These are phyloP conservation scores for Entomortierella lignicola DNA, from an alignment of 192 early-diverging fungal genomes.

Conservation along the genomic window DNA sequence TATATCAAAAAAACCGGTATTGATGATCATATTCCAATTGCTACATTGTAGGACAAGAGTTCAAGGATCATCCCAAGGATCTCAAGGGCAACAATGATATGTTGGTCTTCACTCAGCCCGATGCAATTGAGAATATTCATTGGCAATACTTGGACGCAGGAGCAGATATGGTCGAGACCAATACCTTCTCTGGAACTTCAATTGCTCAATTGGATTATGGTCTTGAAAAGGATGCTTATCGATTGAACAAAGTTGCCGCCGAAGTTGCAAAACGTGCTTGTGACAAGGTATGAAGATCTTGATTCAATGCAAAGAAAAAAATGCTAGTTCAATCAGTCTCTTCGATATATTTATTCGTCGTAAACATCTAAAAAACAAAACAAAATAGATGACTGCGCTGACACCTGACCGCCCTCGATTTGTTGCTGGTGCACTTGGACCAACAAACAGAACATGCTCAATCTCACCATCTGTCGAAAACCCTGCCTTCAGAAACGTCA, in stretches of 20 bases:
- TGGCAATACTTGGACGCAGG: slow-evolving; percentile 91
- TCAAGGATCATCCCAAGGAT: slow-evolving; percentile 86
- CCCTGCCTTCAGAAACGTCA: slow-evolving; percentile 92
- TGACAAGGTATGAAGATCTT: slow-evolving; percentile 61
- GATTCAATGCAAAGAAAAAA: too few species aligned
- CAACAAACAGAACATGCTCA: slow-evolving; percentile 95
- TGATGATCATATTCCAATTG: too few species aligned
- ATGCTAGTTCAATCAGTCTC: too few species aligned
- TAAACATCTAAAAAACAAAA: background rate
- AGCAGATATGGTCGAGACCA: slow-evolving; percentile 94
- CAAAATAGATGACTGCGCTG: slow-evolving; percentile 66
- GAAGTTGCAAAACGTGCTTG: slow-evolving; percentile 88
- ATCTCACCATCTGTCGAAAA: slow-evolving; percentile 98
- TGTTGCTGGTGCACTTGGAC: slow-evolving; percentile 89
- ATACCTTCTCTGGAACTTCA: slow-evolving; percentile 93
- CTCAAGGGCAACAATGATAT: slow-evolving; percentile 97
- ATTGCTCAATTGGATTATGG: slow-evolving; percentile 95
- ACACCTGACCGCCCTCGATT: slow-evolving; percentile 89
- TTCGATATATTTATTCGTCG: too few species aligned
- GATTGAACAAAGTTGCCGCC: slow-evolving; percentile 92
- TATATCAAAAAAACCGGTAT: too few species aligned
- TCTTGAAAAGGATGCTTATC: slow-evolving; percentile 87
- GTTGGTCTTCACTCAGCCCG: slow-evolving; percentile 90
- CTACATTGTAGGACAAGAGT: slow-evolving; percentile 69
- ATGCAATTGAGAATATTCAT: slow-evolving; percentile 92